Evolutionary conservation across 2,329 filamentous ascomycete species (phyloP).

Genomic region (Neonectria neomacrospora): DNA sequence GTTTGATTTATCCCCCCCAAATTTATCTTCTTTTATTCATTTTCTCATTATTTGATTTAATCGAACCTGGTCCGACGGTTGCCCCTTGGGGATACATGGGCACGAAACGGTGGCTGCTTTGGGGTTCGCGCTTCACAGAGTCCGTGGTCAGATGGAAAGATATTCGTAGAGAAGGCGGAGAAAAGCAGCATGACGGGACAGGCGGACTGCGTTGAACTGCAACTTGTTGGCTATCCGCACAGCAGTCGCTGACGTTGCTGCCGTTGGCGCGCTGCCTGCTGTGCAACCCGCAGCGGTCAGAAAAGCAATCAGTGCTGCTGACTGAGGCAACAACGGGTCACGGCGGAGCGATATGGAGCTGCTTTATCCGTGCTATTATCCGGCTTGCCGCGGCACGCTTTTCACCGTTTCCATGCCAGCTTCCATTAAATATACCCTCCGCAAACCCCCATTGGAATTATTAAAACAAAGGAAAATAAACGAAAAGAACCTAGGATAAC

Average conservation of each 20-base stretch:
- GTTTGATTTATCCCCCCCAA: constrained; percentile 11
- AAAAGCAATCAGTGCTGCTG: constrained; percentile 1
- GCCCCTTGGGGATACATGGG: constrained; percentile 8
- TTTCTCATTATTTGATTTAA: constrained; percentile 26
- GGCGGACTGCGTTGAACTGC: neutral
- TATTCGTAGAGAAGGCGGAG: neutral
- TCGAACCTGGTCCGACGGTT: constrained; percentile 32
- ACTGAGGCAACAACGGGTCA: neutral
- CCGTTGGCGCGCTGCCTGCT: constrained; percentile 6
- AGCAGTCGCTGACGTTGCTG: neutral
- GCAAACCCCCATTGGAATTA: constrained; percentile 5
- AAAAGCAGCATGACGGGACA: neutral
- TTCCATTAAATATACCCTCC: neutral
- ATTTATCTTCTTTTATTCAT: constrained; percentile 29
- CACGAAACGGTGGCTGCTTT: constrained; percentile 35
- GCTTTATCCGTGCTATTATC: neutral
- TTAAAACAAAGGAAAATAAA: constrained; percentile 5
- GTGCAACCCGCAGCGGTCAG: constrained; percentile 11
- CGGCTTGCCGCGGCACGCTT: constrained; percentile 1
- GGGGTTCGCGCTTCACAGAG: neutral
- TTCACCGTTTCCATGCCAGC: constrained; percentile 19
- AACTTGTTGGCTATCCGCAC: neutral
- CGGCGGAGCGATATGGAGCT: neutral
- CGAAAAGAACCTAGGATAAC: neutral
- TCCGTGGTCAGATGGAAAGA: neutral